Evolutionary conservation across 164 flowering plant genomes (phyloP).

Genomic region (Chimonanthus salicifolius): DNA sequence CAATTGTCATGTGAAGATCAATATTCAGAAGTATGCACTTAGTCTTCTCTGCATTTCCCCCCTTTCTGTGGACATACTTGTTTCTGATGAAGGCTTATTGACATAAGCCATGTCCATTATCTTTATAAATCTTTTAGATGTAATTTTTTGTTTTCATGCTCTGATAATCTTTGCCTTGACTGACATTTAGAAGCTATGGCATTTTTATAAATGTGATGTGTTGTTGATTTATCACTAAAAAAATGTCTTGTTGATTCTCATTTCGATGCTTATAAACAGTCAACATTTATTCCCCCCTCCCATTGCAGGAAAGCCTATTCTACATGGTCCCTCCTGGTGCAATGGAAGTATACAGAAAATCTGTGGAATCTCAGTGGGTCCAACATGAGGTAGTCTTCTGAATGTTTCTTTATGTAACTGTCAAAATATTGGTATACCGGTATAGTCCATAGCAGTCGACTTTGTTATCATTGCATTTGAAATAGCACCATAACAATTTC

Average conservation of each 20-base stretch:
- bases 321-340: constrained; percentile 65
- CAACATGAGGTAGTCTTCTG: constrained; percentile 45
- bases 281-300: neutral
- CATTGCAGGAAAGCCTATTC: constrained; percentile 71
- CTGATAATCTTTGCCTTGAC: neutral
- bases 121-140: neutral
- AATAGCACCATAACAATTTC: too few species aligned
- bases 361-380: constrained; percentile 54
- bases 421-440: neutral
- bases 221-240: neutral
- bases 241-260: neutral
- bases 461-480: too few species aligned
- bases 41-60: constrained; percentile 3
- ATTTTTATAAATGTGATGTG: neutral
- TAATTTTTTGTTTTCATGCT: neutral
- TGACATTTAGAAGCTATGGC: neutral
- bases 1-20: constrained; percentile 57
- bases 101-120: neutral
- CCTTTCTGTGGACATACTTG: neutral
- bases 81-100: neutral
- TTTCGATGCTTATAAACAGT: neutral
- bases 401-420: constrained; percentile 5
- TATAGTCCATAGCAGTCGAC: too few species aligned
- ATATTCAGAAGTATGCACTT: constrained; percentile 52
- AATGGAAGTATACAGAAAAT: constrained; percentile 71